phyloP scores from a whole-genome alignment of 1,284 basidiomycete species.

The Xanthoconium separans region DNA sequence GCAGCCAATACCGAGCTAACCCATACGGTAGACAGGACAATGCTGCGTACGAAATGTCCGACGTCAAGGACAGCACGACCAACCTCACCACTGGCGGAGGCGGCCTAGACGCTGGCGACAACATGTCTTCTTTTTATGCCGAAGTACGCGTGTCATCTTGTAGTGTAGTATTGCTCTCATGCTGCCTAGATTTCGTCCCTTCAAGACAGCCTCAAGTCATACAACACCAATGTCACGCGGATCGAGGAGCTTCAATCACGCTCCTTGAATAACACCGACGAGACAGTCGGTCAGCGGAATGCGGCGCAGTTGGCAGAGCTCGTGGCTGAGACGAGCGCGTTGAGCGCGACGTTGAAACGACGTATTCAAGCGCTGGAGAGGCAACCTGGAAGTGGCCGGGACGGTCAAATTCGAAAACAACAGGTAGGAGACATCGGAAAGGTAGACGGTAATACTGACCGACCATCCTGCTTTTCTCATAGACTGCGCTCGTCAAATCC shows the following conservation, averaged over 20 bases:
- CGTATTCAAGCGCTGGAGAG: constrained; percentile 79
- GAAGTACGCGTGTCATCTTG: constrained; percentile 50
- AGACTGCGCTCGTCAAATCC: constrained; percentile 76
- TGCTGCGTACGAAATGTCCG: constrained; percentile 68
- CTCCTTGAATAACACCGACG: constrained; percentile 78
- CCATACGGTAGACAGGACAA: too few species aligned
- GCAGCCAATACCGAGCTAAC: constrained; percentile 59
- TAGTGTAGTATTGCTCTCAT: not conserved
- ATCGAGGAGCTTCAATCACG: constrained; percentile 75
- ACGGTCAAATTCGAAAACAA: constrained; percentile 80
- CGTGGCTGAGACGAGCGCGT: constrained; percentile 73
- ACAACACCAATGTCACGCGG: constrained; percentile 68
- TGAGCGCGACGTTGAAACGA: constrained; percentile 74
- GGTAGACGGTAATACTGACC: not conserved
- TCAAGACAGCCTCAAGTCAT: constrained; percentile 67
- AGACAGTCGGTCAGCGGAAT: constrained; percentile 60
- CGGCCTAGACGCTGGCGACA: constrained; percentile 48
- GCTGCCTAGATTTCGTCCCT: constrained; percentile 62
- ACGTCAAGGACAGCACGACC: constrained; percentile 58
- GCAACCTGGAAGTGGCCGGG: constrained; percentile 68
- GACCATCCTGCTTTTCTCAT: not conserved
- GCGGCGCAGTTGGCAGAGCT: constrained; percentile 69
- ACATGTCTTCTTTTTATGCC: constrained; percentile 73
- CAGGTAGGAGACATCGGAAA: constrained; percentile 52
- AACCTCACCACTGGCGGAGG: constrained; percentile 39